These are phyloP conservation scores for Malassezia dermatis DNA, from an alignment of 1,284 basidiomycete species.

Conservation along the genomic window DNA sequence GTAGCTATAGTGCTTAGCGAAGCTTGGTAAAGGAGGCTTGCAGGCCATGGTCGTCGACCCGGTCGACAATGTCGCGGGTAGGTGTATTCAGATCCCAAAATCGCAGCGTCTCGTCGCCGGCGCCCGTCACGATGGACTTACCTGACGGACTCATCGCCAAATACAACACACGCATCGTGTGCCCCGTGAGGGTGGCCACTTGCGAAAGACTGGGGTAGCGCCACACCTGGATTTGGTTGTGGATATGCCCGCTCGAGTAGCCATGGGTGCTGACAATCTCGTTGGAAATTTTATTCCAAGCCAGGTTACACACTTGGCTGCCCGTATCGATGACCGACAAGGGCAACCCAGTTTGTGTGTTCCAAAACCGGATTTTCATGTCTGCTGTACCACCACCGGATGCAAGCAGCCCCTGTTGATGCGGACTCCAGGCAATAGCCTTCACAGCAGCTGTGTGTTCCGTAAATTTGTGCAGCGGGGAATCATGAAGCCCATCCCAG, in stretches of 20 bases:
- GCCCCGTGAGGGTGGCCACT: conserved; percentile 84
- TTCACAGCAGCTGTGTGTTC: conserved; percentile 96
- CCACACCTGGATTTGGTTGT: conserved; percentile 98
- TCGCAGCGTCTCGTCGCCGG: conserved; percentile 85
- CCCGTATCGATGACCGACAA: conserved; percentile 51
- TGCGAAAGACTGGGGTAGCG: conserved; percentile 65
- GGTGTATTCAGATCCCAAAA: conserved; percentile 62
- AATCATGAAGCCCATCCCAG: conserved; percentile 60
- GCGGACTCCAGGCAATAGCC: conserved; percentile 94
- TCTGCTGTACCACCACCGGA: conserved; percentile 94
- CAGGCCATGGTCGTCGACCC: conserved; percentile 24
- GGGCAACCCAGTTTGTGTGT: conserved; percentile 73
- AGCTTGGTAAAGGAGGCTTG: conserved; percentile 42
- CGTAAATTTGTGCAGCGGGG: conserved; percentile 81
- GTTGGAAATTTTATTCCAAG: conserved; percentile 85
- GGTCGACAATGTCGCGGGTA: conserved; percentile 21
- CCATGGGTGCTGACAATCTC: conserved; percentile 96
- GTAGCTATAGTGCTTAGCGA: conserved; percentile 22
- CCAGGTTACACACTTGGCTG: conserved; percentile 76
- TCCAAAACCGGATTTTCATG: conserved; percentile 97
- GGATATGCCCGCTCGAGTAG: conserved; percentile 80
- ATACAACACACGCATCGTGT: conserved; percentile 76
- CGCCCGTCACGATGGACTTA: conserved; percentile 93
- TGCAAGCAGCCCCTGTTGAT: conserved; percentile 78
- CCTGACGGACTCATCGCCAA: conserved; percentile 94